Conservation (phyloP, 106 monocot species). For the Dendrobium catenatum region DNA sequence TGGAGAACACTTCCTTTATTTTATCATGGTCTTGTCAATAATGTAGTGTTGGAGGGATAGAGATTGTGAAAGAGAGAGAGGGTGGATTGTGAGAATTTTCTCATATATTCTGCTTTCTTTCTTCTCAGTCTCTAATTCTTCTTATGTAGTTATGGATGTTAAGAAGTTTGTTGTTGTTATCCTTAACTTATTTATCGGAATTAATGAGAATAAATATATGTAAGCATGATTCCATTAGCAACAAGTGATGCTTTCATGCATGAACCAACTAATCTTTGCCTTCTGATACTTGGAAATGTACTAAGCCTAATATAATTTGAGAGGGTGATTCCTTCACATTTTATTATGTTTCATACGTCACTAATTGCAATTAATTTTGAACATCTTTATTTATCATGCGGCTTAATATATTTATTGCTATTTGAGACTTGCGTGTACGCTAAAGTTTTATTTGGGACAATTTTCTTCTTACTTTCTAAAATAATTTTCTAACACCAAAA, state of each 20-base stretch:
- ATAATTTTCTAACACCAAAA: too few relatives aligned
- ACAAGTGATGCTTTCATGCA: neutral
- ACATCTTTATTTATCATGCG: too few relatives aligned
- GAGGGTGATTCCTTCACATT: too few relatives aligned
- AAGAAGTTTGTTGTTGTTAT: neutral
- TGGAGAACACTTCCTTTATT: neutral
- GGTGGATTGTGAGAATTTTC: neutral
- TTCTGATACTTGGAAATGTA: neutral
- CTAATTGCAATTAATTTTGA: too few relatives aligned
- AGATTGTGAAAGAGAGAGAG: neutral
- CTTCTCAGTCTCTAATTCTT: neutral
- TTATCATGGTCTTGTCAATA: neutral
- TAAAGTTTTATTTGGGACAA: too few relatives aligned
- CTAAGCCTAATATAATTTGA: neutral
- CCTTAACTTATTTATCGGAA: neutral
- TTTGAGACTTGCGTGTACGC: too few relatives aligned
- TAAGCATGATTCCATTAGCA: neutral
- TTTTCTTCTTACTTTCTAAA: too few relatives aligned
- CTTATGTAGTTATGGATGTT: neutral
- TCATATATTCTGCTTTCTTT: slow-evolving; percentile 3
- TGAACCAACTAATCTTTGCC: neutral
- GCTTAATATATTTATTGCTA: too few relatives aligned
- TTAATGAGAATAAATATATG: neutral
- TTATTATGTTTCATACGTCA: too few relatives aligned
- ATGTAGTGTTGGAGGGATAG: neutral